Evolutionary conservation across 2,329 filamentous ascomycete genomes (phyloP).

Genomic region (Rugonectria rugulosa): DNA sequence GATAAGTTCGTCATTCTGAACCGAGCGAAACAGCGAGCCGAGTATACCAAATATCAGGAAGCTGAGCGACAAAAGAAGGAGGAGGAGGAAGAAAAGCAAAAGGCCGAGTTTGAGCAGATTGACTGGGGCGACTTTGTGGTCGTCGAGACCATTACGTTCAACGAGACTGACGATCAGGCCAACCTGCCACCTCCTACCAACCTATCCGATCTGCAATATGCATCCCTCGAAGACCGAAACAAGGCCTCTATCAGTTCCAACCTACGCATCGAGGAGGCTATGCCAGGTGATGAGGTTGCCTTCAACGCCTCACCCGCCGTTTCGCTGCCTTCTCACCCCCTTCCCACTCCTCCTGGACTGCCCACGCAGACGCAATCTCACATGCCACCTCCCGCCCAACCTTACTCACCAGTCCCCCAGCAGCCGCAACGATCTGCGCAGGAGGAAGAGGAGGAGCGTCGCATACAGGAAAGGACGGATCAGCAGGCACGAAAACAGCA

Average conservation of each 20-base stretch:
- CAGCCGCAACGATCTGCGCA: slow-evolving; percentile 50
- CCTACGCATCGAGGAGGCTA: slow-evolving; percentile 91
- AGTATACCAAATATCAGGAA: slow-evolving; percentile 86
- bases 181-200: slow-evolving; percentile 89
- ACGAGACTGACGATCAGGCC: slow-evolving; percentile 83
- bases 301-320: slow-evolving; percentile 57
- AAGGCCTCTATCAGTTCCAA: slow-evolving; percentile 84
- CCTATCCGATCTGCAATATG: slow-evolving; percentile 90
- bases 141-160: slow-evolving; percentile 93
- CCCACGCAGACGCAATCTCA: slow-evolving; percentile 48
- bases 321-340: slow-evolving; percentile 47
- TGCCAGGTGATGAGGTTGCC: slow-evolving; percentile 78
- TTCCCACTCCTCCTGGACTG: slow-evolving; percentile 55
- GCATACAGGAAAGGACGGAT: slow-evolving; percentile 69
- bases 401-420: slow-evolving; percentile 32
- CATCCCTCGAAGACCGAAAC: slow-evolving; percentile 93
- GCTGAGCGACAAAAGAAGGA: slow-evolving; percentile 88
- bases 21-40: slow-evolving; percentile 83
- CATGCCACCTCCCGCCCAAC: slow-evolving; percentile 51
- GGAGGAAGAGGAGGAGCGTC: slow-evolving; percentile 68
- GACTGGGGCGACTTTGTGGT: slow-evolving; percentile 99
- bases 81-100: slow-evolving; percentile 84
- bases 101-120: slow-evolving; percentile 79
- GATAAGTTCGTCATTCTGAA: slow-evolving; percentile 84
- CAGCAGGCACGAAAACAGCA: slow-evolving; percentile 72